Evolutionary conservation across 2,329 filamentous ascomycete species (phyloP).

Genomic region (Hysterium pulicare): DNA sequence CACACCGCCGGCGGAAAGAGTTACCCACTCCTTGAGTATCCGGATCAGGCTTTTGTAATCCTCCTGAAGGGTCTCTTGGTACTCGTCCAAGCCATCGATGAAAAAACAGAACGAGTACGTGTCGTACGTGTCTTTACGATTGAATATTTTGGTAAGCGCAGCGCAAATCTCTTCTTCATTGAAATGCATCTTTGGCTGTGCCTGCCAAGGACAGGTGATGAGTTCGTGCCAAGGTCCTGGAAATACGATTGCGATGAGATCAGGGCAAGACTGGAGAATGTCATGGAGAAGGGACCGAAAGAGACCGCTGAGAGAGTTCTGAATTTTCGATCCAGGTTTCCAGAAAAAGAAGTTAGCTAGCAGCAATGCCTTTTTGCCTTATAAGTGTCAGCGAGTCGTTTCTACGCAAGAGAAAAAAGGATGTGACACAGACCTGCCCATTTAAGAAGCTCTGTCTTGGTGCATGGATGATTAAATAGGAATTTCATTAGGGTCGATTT

Average conservation of each 20-base stretch:
- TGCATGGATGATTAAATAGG: slow-evolving; percentile 11
- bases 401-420: too few species aligned
- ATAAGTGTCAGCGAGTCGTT: too few species aligned
- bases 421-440: slow-evolving; percentile 17
- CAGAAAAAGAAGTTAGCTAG: slow-evolving; percentile 28
- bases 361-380: slow-evolving; percentile 2
- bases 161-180: not conserved
- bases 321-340: slow-evolving; percentile 18
- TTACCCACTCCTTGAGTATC: not conserved
- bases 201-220: too few species aligned
- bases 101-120: slow-evolving; percentile 10
- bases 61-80: slow-evolving; percentile 1
- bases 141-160: slow-evolving; percentile 2
- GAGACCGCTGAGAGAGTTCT: slow-evolving; percentile 21
- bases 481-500: slow-evolving; percentile 35
- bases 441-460: slow-evolving; percentile 6
- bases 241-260: slow-evolving; percentile 3
- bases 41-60: slow-evolving; percentile 3
- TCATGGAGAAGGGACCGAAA: slow-evolving; percentile 19
- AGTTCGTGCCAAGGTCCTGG: slow-evolving; percentile 1
- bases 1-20: slow-evolving; percentile 1
- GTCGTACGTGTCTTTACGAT: not conserved
- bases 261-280: slow-evolving; percentile 4
- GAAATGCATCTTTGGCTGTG: not conserved
- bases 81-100: slow-evolving; percentile 11